Evolutionary conservation across 768 basidiomycete genomes (phyloP).

Genomic region (Russula ochroleuca): DNA sequence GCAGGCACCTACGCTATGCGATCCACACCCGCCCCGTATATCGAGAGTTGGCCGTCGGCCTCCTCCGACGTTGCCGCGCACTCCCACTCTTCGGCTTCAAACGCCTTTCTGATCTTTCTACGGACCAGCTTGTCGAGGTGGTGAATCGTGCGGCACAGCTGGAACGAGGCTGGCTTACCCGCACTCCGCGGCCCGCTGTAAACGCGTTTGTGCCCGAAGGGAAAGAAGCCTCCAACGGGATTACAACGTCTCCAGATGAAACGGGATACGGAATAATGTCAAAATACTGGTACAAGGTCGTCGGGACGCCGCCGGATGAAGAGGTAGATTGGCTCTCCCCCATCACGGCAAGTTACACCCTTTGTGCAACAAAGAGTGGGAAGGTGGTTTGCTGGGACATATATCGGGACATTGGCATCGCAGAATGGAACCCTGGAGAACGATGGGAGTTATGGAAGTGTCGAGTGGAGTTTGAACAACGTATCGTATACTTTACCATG

Average conservation of each 20-base stretch:
- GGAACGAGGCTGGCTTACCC: slow-evolving; percentile 57
- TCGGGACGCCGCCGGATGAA: slow-evolving; percentile 60
- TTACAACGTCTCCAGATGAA: slow-evolving; percentile 6
- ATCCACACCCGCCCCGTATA: slow-evolving; percentile 65
- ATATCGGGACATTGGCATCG: slow-evolving; percentile 53
- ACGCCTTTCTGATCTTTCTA: slow-evolving; percentile 60
- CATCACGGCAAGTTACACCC: slow-evolving; percentile 68
- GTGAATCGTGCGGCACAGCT: slow-evolving; percentile 60
- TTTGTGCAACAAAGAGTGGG: slow-evolving; percentile 74
- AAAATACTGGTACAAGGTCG: slow-evolving; percentile 61
- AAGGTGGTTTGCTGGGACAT: slow-evolving; percentile 78
- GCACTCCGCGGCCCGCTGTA: slow-evolving; percentile 51
- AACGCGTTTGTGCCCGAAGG: slow-evolving; percentile 30
- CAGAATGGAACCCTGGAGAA: slow-evolving; percentile 61
- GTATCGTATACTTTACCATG: slow-evolving; percentile 72
- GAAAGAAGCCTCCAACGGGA: neutral
- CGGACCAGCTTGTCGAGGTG: slow-evolving; percentile 54
- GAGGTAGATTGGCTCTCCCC: slow-evolving; percentile 76
- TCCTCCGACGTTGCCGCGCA: slow-evolving; percentile 63
- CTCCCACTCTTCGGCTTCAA: slow-evolving; percentile 68
- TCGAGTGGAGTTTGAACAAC: slow-evolving; percentile 66
- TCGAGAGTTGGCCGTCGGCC: slow-evolving; percentile 55
- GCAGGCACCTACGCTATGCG: slow-evolving; percentile 55
- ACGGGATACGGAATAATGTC: slow-evolving; percentile 31
- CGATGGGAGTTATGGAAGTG: slow-evolving; percentile 77